These are phyloP conservation scores for Exophiala mesophila DNA, from an alignment of 2,329 filamentous ascomycete genomes.

Conservation along the genomic window DNA sequence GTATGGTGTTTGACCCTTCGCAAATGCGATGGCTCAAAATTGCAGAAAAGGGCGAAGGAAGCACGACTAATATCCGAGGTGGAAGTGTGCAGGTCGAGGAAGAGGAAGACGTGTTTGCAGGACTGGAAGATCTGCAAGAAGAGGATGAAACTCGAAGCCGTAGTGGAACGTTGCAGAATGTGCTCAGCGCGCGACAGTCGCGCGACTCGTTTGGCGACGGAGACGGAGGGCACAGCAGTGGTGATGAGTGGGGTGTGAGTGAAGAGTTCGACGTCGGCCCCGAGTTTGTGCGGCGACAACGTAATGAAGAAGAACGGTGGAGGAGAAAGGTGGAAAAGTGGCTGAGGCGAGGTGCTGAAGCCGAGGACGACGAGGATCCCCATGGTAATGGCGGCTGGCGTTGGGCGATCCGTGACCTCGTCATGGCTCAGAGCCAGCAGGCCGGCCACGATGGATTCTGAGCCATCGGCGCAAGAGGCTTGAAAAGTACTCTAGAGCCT, in stretches of 20 bases:
- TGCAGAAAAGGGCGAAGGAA: constrained; percentile 30
- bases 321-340: constrained; percentile 80
- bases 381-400: constrained; percentile 60
- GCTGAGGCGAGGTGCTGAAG: constrained; percentile 49
- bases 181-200: constrained; percentile 12
- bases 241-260: constrained; percentile 73
- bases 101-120: constrained; percentile 90
- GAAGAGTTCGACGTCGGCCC: constrained; percentile 98
- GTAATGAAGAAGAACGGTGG: constrained; percentile 90
- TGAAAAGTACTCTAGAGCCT: no score
- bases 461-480: no score
- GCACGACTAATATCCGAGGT: constrained; percentile 17
- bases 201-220: constrained; percentile 23
- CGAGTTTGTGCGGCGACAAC: constrained; percentile 82
- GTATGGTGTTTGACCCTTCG: constrained; percentile 96
- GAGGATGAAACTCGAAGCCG: constrained; percentile 32
- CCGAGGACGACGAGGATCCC: constrained; percentile 44
- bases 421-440: constrained; percentile 12
- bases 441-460: background rate
- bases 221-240: constrained; percentile 31
- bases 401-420: constrained; percentile 50
- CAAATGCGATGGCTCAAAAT: constrained; percentile 98
- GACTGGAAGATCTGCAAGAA: constrained; percentile 88
- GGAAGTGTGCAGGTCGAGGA: constrained; percentile 65
- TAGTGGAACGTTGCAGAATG: constrained; percentile 20